phyloP scores from a whole-genome alignment of 257 asterid species.

The Jaltomata sinuosa region DNA sequence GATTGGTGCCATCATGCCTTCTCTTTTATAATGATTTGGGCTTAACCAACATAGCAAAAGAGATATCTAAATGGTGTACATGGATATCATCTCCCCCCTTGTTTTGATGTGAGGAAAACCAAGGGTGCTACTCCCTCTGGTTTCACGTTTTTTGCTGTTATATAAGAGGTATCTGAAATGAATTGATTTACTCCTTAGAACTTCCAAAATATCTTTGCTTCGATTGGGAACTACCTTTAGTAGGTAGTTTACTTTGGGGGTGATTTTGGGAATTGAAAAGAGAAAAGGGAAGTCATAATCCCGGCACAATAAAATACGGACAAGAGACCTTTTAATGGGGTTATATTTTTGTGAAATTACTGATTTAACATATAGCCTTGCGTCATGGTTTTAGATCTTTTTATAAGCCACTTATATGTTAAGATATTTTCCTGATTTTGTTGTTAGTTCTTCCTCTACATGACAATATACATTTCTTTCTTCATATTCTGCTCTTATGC shows the following conservation, averaged over 20 bases:
- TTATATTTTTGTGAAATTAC: not conserved
- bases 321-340: not conserved
- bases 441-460: not conserved
- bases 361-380: not conserved
- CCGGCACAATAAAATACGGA: not conserved
- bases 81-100: not conserved
- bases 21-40: not conserved
- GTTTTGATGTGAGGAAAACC: not conserved
- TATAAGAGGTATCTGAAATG: not conserved
- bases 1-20: not conserved
- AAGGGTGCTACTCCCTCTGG: not conserved
- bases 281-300: not conserved
- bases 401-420: not conserved
- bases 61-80: not conserved
- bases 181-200: not conserved
- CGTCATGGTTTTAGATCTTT: not conserved
- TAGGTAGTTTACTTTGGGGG: not conserved
- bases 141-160: not conserved
- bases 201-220: not conserved
- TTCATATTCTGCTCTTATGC: not conserved
- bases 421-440: not conserved
- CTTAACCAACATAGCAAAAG: not conserved
- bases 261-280: not conserved
- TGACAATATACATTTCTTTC: not conserved
- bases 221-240: not conserved